Evolutionary conservation across 306 rosid genomes (phyloP), one percentile per base, ranked within the genome.

Genomic region (Ormosia semicastrata): DNA sequence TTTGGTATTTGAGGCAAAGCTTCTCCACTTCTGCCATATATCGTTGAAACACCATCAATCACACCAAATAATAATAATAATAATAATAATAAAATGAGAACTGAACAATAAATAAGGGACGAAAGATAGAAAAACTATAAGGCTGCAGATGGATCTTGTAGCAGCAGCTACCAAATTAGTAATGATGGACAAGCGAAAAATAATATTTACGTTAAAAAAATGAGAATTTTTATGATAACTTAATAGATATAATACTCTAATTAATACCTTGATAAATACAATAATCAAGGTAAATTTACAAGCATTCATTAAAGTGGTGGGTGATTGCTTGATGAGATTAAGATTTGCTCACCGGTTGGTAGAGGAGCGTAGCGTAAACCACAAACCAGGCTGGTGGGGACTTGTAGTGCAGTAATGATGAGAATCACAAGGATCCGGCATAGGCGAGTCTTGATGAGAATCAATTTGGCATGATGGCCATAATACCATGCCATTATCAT

Each of bases 1-100:
- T 89, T 91, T 49, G 91, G 88, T 77, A 91, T 75, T 80, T 91
- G 94, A 32, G 92, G 94, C 36, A 91, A 78, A 44, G 83, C 89
- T 81, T 73, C 94, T 46, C 86, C 88, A 39, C 47, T 70, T 75
- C 94, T 84, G 77, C 75, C 72, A 66, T 39, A 14, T 17, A 24
- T 44, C 59, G 70, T 52, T 37, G 62, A 43, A 64, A 78, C 52
- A 74, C 8, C 15, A 73, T 29, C 47, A 64, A 24, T 24, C 15
- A 3, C 50, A 10, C 6, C 9, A 24, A 24, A 8, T 24, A 24
- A 24, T 24, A 24, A 64, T 3, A 4, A 24, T 24, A 24, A 64
- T 3, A 4, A 40, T 18, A 46, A 63, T 32, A 17, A 30, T 3
- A 52, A 12, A 66, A 13, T 12, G 29, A 37, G 50, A 52, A 15